Evolutionary conservation across 805 yeast species (phyloP), one percentile per base, ranked within the genome.

Genomic region (Saccharomycopsis amapae): DNA sequence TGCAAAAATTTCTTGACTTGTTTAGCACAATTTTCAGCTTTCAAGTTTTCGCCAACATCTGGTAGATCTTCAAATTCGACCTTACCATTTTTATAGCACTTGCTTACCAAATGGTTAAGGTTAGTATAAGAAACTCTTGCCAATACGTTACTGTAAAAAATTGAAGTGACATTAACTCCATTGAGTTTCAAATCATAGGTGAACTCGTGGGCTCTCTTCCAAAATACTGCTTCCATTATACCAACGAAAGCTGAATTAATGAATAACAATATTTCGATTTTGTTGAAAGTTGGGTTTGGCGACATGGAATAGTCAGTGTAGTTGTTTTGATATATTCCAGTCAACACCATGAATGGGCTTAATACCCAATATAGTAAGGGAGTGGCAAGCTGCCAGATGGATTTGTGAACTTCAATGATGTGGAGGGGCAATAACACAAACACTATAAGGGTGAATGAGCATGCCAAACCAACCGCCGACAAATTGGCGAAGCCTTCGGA

Each of bases 21-120:
- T 2, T 60, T 60, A 12, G 65, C 63, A 10, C 66, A 53, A 26
- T 58, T 56, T 4, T 54, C 49, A 1, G 74, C 63, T 15, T 66
- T 58, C 10, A 70, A 60, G 31, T 62, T 56, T 13, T 55, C 49
- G 2, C 73, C 72, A 7, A 73, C 69, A 22, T 63, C 55, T 2
- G 75, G 74, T 46, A 73, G 55, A 40, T 70, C 68, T 6, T 64
- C 61, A 28, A 65, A 66, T 7, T 60, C 58, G 3, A 73, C 56
- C 26, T 66, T 64, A 38, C 66, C 67, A 26, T 64, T 62, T 13
- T 56, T 52, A 42, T 65, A 68, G 0, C 73, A 65, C 44, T 66
- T 66, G n/a, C 55, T 50, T 23, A 73, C 68, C 45, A 73, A 54
- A 3, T 62, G 60, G 51, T 71, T 72, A 72, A 73, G 67, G 75